Percentiles rank a stretch among this genome's conserved stretches.
Evolutionary conservation across 495 filamentous ascomycete genomes (phyloP).

Genomic region (Chaetomium tenue): DNA sequence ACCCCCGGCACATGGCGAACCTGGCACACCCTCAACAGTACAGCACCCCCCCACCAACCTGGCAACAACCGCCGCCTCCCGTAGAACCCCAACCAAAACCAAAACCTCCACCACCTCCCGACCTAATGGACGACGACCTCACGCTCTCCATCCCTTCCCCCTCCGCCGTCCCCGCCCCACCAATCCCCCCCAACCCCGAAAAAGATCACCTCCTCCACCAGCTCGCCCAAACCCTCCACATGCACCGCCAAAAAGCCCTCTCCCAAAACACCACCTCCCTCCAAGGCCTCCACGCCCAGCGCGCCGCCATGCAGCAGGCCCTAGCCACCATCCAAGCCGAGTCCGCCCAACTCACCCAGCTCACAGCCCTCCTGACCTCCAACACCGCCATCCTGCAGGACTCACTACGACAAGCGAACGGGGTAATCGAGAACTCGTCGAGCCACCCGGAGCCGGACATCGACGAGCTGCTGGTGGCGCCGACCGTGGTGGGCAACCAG

Average conservation of each 20-base stretch:
- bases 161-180: constrained; percentile 59
- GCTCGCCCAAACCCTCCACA: constrained; percentile 65
- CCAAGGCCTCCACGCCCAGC: constrained; percentile 73
- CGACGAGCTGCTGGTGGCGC: constrained; percentile 89
- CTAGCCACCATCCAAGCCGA: constrained; percentile 67
- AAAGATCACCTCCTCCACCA: constrained; percentile 84
- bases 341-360: constrained; percentile 62
- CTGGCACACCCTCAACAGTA: constrained; percentile 33
- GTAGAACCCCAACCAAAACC: constrained; percentile 32
- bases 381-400: constrained; percentile 78
- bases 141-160: constrained; percentile 62
- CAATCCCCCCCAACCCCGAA: constrained; percentile 93
- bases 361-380: constrained; percentile 65
- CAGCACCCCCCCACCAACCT: constrained; percentile 23
- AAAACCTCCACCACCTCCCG: constrained; percentile 58
- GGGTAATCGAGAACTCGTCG: constrained; percentile 66
- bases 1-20: constrained; percentile 32
- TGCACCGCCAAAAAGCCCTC: constrained; percentile 62
- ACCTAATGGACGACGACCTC: constrained; percentile 67
- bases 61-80: constrained; percentile 29
- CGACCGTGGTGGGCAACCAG: constrained; percentile 88
- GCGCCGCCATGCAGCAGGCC: constrained; percentile 67
- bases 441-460: constrained; percentile 55
- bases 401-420: constrained; percentile 74
- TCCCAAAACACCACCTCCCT: constrained; percentile 67